Base-by-base conservation (phyloP, 2,329 filamentous ascomycete genomes). In the Aureobasidium mangrovei region DNA sequence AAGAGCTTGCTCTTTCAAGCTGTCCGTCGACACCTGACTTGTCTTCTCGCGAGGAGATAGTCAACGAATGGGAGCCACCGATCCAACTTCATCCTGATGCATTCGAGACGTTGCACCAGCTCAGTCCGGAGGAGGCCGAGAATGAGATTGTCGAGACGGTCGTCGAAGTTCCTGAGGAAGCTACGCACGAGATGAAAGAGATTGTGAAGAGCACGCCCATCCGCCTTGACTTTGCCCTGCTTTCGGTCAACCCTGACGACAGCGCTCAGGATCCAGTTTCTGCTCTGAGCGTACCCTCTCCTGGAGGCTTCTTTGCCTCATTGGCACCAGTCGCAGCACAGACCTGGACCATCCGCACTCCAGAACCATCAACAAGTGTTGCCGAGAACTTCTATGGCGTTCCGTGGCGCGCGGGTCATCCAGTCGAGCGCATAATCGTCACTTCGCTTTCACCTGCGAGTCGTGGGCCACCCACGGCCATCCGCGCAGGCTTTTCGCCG, bases 361-460 rank as follows among this genome's bases (percentile, higher is more conserved):
- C 67, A 3, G 82, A 82, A 0, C 90, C 90, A 1, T 91, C 88
- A 0, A 95, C 91, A 1, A 88, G 89, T 31, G 90, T 86, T n/a
- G 91, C 91, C 7, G 88, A 95, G 67, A 82, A 86, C 59, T 97
- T 96, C 64, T 97, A 97, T 72, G 84, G 85, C 59, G 79, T 85
- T 29, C 90, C 91, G 3, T 96, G 90, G 85, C 61, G 56, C 27
- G 45, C 43, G 27, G 36, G 49, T 3, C 47, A 35, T 35, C n/a
- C 44, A 69, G 71, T 12, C 66, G 72, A 5, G 65, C 84, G 28
- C 85, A 83, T 43, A 76, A 88, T 32, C 72, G 91, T 31, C 81
- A 88, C n/a, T 67, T 76, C 51, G 74, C 76, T 32, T 41, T 62
- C 62, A 35, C 62, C 64, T 8, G 41, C 58, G 18, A 62, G 58